These are phyloP conservation scores for Iris macrosiphon DNA, from an alignment of 106 monocot genomes.

Conservation along the genomic window DNA sequence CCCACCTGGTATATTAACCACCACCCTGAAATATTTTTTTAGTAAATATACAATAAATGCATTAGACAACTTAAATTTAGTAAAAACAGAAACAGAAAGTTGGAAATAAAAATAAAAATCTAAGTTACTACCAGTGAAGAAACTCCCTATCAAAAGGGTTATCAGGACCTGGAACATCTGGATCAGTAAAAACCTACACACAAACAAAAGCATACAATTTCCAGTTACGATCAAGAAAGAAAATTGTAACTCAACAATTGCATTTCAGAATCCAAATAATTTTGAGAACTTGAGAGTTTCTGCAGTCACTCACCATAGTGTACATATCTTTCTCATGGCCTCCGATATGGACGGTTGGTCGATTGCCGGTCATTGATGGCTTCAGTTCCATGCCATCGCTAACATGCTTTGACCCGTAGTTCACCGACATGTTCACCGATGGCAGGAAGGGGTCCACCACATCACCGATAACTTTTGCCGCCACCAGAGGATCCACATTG, in stretches of 20 bases:
- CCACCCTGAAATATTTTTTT: slow-evolving; percentile 30
- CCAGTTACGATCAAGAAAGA: no score
- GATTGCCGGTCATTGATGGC: slow-evolving; percentile 38
- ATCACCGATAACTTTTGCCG: slow-evolving; percentile 65
- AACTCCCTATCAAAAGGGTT: slow-evolving; percentile 64
- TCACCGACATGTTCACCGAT: slow-evolving; percentile 34
- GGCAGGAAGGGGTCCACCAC: slow-evolving; percentile 73
- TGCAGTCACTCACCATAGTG: slow-evolving; percentile 38
- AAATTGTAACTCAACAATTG: no score
- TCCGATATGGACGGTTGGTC: slow-evolving; percentile 33
- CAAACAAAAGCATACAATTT: no score
- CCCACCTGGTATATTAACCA: slow-evolving; percentile 71
- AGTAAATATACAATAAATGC: neutral
- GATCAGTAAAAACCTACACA: slow-evolving; percentile 62
- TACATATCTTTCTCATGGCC: slow-evolving; percentile 31
- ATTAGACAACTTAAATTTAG: no score
- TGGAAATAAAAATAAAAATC: neutral
- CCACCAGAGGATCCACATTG: slow-evolving; percentile 58
- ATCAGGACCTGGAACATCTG: slow-evolving; percentile 81
- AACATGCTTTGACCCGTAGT: slow-evolving; percentile 51
- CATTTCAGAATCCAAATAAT: no score
- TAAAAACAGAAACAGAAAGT: no score
- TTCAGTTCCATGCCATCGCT: slow-evolving; percentile 58
- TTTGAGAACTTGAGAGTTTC: no score
- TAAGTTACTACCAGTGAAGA: slow-evolving; percentile 46